Base-by-base conservation (phyloP, 257 asterid species). In the Solanum chmielewskii region DNA sequence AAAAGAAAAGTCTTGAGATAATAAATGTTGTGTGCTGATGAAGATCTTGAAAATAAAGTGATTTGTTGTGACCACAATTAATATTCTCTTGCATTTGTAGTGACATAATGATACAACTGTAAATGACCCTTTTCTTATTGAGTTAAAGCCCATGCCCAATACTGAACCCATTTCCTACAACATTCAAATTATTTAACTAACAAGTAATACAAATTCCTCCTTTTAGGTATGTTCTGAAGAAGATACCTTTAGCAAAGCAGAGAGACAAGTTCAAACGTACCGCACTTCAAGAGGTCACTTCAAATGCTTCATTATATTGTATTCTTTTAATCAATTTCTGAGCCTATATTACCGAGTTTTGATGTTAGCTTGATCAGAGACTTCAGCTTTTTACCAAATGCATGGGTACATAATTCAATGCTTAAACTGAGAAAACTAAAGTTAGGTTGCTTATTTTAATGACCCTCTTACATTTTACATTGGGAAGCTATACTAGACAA, bases 181-280 rank as follows among this genome's bases (percentile, higher is more conserved):
- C 27, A 77, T 76, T n/a, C 83, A 42, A 42, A 47, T 18, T 29
- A 29, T 80, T 29, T 76, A 59, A 42, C 31, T 21, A 37, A 41
- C 60, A 76, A 76, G 83, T 23, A 76, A 76, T 23, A 76, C 60
- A 13, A 37, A 74, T 81, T 29, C 86, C n/a, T 27, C 87, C 86
- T 85, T 73, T 27, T 88, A 97, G 98, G 91, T 97, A 94, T 52
- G 98, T 96, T 84, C 86, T 97, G 76, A 97, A 97, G 95, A 97
- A 97, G 92, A 93, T 96, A 62, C 94, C 92, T 81, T 89, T 94
- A 87, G 91, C 94, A 25, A 93, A 97, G 91, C 98, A 95, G 90
- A 86, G 94, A 1, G 98, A 97, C 89, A 97, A 93, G 92, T 93
- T 92, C 95, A 95, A 93, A 89, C 92, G 91, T 4, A 94, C 93